Base-by-base conservation (phyloP, 2,329 filamentous ascomycete species). In the Ophiocordyceps polyrhachis-furcata region DNA sequence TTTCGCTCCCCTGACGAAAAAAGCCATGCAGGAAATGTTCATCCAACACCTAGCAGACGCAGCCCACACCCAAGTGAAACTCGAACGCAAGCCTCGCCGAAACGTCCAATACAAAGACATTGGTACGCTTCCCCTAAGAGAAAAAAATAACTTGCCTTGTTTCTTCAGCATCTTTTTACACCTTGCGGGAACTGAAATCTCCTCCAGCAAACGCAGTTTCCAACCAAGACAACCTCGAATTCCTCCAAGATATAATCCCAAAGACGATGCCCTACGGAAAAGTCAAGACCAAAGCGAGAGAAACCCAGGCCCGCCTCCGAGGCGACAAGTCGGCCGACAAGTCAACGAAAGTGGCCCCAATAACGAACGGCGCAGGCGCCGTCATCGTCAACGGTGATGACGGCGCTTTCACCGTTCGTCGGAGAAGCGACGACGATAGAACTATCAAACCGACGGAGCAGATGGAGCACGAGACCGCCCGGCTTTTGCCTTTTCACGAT, bases 61-160 rank as follows among this genome's bases (percentile, higher is more conserved):
- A 60, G 81, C 82, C 23, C 80, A 93, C 59, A 88, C 83, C 55
- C 83, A 93, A 55, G 83, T 88, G 54, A 93, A 91, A 58, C 74
- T 87, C 1, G 91, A 96, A 63, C 76, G 82, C 54, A 96, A 96
- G 61, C 89, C 89, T 6, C 74, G 91, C 46, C 79, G 88, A 48
- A 95, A 93, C 56, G 82, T 98, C 49, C 91, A 96, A 61, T 98
- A 98, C 68, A 85, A 85, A 58, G 91, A 98, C 62, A 73, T 98
- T 40, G 81, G 83, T 87, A 67, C 47, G 71, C 17, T 4, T 2
- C 17, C 19, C 15, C 25, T n/a, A n/a, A n/a, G n/a, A n/a, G n/a
- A n/a, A n/a, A n/a, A n/a, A n/a, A n/a, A n/a, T n/a, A n/a, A n/a
- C n/a, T n/a, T n/a, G n/a, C n/a, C n/a, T n/a, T n/a, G n/a, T n/a